Base-by-base conservation (phyloP, 768 basidiomycete species). In the Auriscalpium microsporum region DNA sequence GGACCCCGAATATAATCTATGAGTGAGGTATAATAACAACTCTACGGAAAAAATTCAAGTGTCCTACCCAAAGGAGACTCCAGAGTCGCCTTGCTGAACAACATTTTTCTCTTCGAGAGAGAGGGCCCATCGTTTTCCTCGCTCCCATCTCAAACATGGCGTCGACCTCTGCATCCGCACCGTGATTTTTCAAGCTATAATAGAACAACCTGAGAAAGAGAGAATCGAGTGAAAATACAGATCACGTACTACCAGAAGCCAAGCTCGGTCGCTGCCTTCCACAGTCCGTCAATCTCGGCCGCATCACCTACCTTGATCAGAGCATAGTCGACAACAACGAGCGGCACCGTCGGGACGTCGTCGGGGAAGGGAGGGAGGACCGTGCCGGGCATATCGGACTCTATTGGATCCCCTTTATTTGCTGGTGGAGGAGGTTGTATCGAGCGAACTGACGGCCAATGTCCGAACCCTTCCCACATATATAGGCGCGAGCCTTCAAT, bases 211-310 rank as follows among this genome's bases (percentile, higher is more conserved):
- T 28, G 3, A 28, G 23, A 28, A 28, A 2, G 23, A 28, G 28
- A 28, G 28, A 28, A 28, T 28, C 28, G 28, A 28, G 2, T 28
- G 28, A 4, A 28, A 28, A 28, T 4, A 28, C 28, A 28, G 5
- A 28, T 4, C 34, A 75, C 77, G 62, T 62, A 78, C 75, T 79
- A 80, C 74, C 78, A 80, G 65, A 80, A 80, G 1, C 79, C 79
- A 13, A 80, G 67, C 28, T 69, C 66, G 0, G 75, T 77, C 16
- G 76, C 75, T 0, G 78, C 78, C 21, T 73, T 63, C 74, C 75
- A 79, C 17, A 80, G 70, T 50, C 62, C 69, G 8, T 73, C 69
- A 8, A 74, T 63, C 63, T 78, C 79, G 2, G 53, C 54, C 10
- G 62, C n/a, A 36, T 76, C 69, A 1, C 72, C 64, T 0, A 62